These are phyloP conservation scores for Boletus insuetus DNA, from an alignment of 768 basidiomycete genomes.

Conservation along the genomic window DNA sequence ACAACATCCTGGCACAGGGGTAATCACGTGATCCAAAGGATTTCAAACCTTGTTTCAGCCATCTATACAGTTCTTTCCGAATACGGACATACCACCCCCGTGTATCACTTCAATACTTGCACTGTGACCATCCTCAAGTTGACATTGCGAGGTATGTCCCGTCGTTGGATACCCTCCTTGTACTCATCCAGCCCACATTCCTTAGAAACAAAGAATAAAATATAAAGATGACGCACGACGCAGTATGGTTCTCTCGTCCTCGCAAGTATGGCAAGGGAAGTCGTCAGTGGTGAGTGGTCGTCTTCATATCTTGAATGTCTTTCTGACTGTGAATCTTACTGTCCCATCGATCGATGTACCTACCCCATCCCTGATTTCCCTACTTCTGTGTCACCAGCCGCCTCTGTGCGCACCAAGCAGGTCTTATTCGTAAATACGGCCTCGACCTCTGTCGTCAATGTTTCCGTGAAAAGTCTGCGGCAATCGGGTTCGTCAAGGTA, in stretches of 20 bases:
- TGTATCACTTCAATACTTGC: too few relatives aligned
- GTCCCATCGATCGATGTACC: neutral
- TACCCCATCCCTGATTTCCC: too few relatives aligned
- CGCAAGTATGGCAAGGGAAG: conserved; percentile 94
- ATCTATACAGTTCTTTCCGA: conserved; percentile 27
- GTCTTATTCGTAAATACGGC: conserved; percentile 97
- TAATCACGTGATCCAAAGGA: conserved; percentile 1
- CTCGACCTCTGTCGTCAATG: conserved; percentile 98
- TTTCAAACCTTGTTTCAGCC: conserved; percentile 22
- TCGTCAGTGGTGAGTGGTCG: conserved; percentile 77
- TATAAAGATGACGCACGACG: conserved; percentile 97
- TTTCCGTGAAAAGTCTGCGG: conserved; percentile 93
- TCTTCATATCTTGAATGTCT: too few relatives aligned
- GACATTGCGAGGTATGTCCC: conserved; percentile 23
- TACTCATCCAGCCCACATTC: neutral
- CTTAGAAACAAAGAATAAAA: conserved; percentile 36
- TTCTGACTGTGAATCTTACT: neutral
- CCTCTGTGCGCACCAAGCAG: conserved; percentile 94
- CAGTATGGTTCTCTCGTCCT: conserved; percentile 96
- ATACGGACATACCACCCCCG: neutral
- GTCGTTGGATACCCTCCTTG: neutral
- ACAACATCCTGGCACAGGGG: too few relatives aligned
- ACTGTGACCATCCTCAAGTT: conserved; percentile 5
- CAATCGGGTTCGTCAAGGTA: conserved; percentile 95
- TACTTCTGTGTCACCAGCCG: conserved; percentile 50